Evolutionary conservation across 805 yeast species (phyloP).

Genomic region (Jamesozyma hellenica): DNA sequence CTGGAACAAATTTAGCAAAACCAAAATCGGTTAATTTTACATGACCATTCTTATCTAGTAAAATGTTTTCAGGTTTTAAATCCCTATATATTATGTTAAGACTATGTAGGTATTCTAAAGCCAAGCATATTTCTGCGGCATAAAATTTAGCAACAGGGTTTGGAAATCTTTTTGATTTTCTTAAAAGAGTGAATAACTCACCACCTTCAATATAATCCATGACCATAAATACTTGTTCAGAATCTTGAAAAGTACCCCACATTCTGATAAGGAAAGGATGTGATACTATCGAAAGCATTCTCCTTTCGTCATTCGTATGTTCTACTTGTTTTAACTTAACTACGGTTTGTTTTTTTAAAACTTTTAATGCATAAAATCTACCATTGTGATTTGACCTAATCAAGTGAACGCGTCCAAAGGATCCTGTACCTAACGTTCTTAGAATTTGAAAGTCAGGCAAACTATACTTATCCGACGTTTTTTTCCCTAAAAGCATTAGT

Average conservation of each 20-base stretch:
- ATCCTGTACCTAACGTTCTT: constrained; percentile 87
- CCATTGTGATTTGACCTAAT: constrained; percentile 82
- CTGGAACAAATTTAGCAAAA: constrained; percentile 83
- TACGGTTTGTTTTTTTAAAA: constrained; percentile 76
- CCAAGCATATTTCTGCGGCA: constrained; percentile 80
- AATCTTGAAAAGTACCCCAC: constrained; percentile 95
- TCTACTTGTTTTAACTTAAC: constrained; percentile 89
- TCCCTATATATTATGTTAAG: constrained; percentile 84
- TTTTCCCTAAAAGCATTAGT: constrained; percentile 3
- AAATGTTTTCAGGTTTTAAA: constrained; percentile 83
- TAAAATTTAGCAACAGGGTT: constrained; percentile 92
- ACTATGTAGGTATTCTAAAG: constrained; percentile 76
- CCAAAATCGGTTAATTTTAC: constrained; percentile 92
- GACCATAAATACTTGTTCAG: constrained; percentile 73
- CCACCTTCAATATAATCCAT: constrained; percentile 97
- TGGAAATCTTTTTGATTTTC: constrained; percentile 88
- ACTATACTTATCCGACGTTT: constrained; percentile 58
- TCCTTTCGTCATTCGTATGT: constrained; percentile 87
- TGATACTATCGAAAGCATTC: constrained; percentile 72
- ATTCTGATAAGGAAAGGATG: constrained; percentile 85
- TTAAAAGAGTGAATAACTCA: constrained; percentile 70
- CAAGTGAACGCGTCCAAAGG: constrained; percentile 86
- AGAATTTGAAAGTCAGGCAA: constrained; percentile 68
- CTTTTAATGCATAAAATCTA: constrained; percentile 82
- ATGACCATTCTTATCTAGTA: constrained; percentile 81